Base-by-base conservation (phyloP, 2,329 filamentous ascomycete species). In the Septoria petroselini region DNA sequence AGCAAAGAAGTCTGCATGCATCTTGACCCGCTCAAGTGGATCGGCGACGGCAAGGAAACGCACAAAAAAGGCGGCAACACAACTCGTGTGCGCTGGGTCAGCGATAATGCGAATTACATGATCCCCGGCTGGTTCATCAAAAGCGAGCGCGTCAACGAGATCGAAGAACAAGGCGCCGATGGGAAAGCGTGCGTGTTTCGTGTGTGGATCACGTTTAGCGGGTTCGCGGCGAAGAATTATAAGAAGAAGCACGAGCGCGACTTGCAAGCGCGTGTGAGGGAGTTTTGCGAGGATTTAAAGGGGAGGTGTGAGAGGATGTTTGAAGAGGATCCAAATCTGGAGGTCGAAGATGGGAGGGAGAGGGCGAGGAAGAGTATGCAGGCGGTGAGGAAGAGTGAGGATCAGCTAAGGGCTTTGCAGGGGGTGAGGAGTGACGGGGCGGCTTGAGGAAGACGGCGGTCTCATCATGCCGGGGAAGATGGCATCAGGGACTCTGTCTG, bases 111-210 rank as follows among this genome's bases (percentile, higher is more conserved):
- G 7, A 58, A 53, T 18, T 50, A 55, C 5, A 44, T 63, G 17
- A 48, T 67, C 7, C 64, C 65, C 0, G 56, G 55, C 1, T 65
- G 65, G 34, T 23, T 77, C 14, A 48, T 76, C 44, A 66, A 61
- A 41, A 68, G 70, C 23, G 73, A 77, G 57, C 62, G 73, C 8
- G 71, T 74, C n/a, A 73, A 76, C 54, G 74, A 76, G 63, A 63
- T 77, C 29, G 61, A 62, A 15, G 71, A 72, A 48, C 60, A 66
- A 5, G 65, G 65, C 27, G 63, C 65, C 6, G 53, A 51, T 61
- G 23, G 23, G 23, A 27, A 27, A 9, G 54, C 42, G 61, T 69
- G 62, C 59, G 57, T 58, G n/a, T 68, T 65, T 39, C 60, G 65
- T 48, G 74, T 70, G 50, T 76, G 74, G 74, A 71, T 76, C 61